Base-by-base conservation (phyloP, 768 basidiomycete species). In the Serendipita sp. region DNA sequence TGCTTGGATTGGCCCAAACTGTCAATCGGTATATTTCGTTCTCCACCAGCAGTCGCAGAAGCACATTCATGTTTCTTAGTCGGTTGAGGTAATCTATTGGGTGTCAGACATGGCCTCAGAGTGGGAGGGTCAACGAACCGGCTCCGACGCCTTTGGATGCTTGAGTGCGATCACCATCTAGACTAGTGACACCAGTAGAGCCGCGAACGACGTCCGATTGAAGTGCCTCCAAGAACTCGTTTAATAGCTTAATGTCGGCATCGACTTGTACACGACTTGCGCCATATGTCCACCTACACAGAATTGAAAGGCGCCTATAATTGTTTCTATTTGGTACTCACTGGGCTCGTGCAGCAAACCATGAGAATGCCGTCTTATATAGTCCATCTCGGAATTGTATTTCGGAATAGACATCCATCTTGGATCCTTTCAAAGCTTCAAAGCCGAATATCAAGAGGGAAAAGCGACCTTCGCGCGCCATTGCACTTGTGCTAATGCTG, bases 311-410 rank as follows among this genome's bases (percentile, higher is more conserved):
- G n/a, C 47, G 63, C 44, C 36, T 2, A 44, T 48, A 10, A 34
- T 30, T n/a, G n/a, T 8, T 8, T 34, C 4, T 41, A 7, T 15
- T 70, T 7, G 18, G 13, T 3, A 70, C 90, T 74, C 73, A 96
- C 94, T 92, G 91, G 7, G 93, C 88, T n/a, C 88, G 81, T 56
- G 86, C 82, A n/a, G 86, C 77, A 75, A 98, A 99, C 96, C 95
- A 98, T 2, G 85, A 81, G 69, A 91, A 90, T 2, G 91, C 92
- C 1, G 85, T 81, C 3, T 75, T 74, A 73, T 92, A 99, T 3
- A 99, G 76, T 60, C 78, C 78, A 68, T 89, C 83, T 46, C 96
- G 82, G 36, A 92, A 75, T 23, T 79, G 70, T 68, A 84, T 80
- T 73, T 98, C 94, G 64, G 89, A 87, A 66, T 83, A 83, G 0